Conservation (phyloP, 306 rosid genomes). For the Coriaria nepalensis region DNA sequence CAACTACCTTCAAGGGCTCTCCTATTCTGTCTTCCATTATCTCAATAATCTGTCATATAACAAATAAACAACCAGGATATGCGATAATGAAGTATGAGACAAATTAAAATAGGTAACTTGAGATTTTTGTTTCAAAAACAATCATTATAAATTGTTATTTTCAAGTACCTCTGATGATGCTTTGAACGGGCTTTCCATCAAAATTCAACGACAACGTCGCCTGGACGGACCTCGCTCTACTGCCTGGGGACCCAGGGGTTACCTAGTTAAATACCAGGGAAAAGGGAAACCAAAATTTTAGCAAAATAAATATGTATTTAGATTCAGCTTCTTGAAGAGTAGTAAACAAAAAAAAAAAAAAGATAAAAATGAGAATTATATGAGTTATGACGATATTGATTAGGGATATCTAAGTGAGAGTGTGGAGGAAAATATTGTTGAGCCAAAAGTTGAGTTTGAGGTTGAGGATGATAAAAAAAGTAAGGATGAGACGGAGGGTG, state of each 20-base stretch:
- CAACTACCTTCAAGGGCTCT: constrained; percentile 42
- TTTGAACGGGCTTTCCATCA: constrained; percentile 65
- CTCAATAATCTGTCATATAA: constrained; percentile 47
- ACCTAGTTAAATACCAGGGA: constrained; percentile 34
- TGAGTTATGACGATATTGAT: no score
- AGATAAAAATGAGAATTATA: no score
- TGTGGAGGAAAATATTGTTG: no score
- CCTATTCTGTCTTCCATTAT: constrained; percentile 68
- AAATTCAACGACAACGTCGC: constrained; percentile 72
- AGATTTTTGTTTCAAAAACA: not conserved
- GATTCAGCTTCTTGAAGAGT: no score
- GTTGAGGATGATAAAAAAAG: no score
- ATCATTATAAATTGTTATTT: no score
- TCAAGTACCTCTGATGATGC: constrained; percentile 56
- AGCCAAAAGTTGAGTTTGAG: no score
- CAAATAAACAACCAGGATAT: not conserved
- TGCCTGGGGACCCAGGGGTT: constrained; percentile 81
- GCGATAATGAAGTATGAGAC: no score
- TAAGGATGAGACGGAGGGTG: no score
- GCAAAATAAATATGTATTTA: not conserved
- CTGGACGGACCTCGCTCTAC: constrained; percentile 65
- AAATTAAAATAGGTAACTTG: no score
- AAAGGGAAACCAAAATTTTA: not conserved
- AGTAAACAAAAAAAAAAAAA: no score
- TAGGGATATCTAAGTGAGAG: no score